Percentiles rank a stretch among this genome's conserved stretches.
phyloP scores from a whole-genome alignment of 805 yeast genomes.

The Ascoidea asiatica region DNA sequence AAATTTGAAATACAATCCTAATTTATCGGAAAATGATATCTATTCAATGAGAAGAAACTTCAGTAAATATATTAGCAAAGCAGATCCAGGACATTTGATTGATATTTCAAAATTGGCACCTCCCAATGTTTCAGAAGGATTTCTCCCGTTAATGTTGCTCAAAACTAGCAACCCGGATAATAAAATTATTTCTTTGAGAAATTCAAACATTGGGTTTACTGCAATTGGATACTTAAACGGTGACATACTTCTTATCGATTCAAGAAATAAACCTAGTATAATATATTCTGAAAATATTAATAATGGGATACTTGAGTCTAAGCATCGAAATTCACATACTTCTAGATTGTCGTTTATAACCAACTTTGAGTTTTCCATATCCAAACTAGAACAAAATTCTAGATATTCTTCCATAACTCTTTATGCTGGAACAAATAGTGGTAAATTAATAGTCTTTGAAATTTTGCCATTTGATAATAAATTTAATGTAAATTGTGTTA shows the following conservation, averaged over 20 bases:
- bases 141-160: slow-evolving; percentile 39
- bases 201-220: slow-evolving; percentile 65
- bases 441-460: slow-evolving; percentile 54
- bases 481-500: slow-evolving; percentile 41
- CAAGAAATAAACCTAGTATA: slow-evolving; percentile 62
- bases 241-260: slow-evolving; percentile 59
- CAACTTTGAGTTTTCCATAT: slow-evolving; percentile 57
- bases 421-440: slow-evolving; percentile 64
- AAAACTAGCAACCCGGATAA: slow-evolving; percentile 27
- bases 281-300: slow-evolving; percentile 29
- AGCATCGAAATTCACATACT: slow-evolving; percentile 4
- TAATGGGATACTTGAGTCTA: slow-evolving; percentile 15
- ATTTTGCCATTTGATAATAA: slow-evolving; percentile 54
- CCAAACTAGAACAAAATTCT: slow-evolving; percentile 51
- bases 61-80: slow-evolving; percentile 8
- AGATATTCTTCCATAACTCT: slow-evolving; percentile 55
- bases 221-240: slow-evolving; percentile 72
- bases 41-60: slow-evolving; percentile 10
- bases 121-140: slow-evolving; percentile 38
- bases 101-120: slow-evolving; percentile 46
- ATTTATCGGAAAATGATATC: slow-evolving; percentile 14
- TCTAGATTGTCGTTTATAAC: slow-evolving; percentile 28
- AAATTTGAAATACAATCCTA: slow-evolving; percentile 30
- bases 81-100: slow-evolving; percentile 16
- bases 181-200: slow-evolving; percentile 43